phyloP scores from a whole-genome alignment of 2,329 filamentous ascomycete species.

The Aspergillus sp. region DNA sequence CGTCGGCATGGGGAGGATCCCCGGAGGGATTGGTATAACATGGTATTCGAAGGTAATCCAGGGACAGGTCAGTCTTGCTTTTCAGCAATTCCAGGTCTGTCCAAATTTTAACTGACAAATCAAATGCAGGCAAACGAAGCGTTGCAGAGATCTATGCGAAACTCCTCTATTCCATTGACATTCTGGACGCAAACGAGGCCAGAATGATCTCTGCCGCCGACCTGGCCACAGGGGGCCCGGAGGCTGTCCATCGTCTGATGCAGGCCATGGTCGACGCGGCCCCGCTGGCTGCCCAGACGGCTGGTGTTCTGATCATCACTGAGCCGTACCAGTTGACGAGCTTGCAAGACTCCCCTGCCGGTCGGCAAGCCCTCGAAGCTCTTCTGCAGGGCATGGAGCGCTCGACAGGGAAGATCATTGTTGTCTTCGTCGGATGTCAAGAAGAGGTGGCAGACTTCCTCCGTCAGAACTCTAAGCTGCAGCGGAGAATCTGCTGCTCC shows the following conservation, averaged over 20 bases:
- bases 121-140: constrained; percentile 8
- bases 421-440: constrained; percentile 9
- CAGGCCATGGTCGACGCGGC: constrained; percentile 5
- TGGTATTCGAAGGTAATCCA: constrained; percentile 12
- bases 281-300: constrained; percentile 3
- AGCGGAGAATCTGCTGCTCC: constrained; percentile 11
- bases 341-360: neutral
- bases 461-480: constrained; percentile 6
- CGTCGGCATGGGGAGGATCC: constrained; percentile 14
- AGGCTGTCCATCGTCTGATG: constrained; percentile 5
- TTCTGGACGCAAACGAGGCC: constrained; percentile 7
- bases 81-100: neutral
- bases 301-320: constrained; percentile 11
- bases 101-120: neutral
- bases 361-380: constrained; percentile 6
- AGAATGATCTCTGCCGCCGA: constrained; percentile 10
- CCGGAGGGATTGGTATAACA: constrained; percentile 14
- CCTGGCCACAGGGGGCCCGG: constrained; percentile 7
- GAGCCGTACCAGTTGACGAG: constrained; percentile 5
- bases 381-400: constrained; percentile 11
- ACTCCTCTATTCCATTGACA: constrained; percentile 12
- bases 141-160: constrained; percentile 14
- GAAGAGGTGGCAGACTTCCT: constrained; percentile 8
- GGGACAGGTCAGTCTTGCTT: constrained; percentile 7
- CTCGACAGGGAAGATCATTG: constrained; percentile 7